Evolutionary conservation across 2,329 filamentous ascomycete species (phyloP).

Genomic region (Penicillium brasilianum): DNA sequence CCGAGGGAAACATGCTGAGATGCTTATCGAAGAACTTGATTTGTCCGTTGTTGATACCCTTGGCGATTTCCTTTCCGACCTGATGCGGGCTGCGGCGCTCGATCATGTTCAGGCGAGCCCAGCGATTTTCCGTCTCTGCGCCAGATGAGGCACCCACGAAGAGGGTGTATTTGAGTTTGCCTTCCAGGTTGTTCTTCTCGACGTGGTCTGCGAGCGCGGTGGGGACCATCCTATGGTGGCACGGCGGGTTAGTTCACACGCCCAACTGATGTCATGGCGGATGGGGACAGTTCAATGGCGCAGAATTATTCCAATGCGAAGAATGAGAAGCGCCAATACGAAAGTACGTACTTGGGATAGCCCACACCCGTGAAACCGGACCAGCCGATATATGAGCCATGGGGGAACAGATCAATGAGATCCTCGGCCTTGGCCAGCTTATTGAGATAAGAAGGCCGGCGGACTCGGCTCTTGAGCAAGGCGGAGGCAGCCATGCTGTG

Average conservation of each 20-base stretch:
- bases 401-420: conserved; percentile 78
- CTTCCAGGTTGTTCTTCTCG: conserved; percentile 82
- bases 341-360: conserved; percentile 73
- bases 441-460: conserved; percentile 75
- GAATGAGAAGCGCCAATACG: neutral
- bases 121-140: conserved; percentile 88
- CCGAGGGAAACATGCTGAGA: conserved; percentile 87
- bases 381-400: conserved; percentile 88
- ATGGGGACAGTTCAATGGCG: neutral
- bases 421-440: conserved; percentile 82
- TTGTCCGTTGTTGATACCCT: conserved; percentile 84
- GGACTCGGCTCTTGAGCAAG: conserved; percentile 74
- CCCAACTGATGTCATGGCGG: neutral
- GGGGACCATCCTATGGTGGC: conserved; percentile 70
- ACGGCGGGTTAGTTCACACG: neutral
- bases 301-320: neutral
- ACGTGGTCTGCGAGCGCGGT: conserved; percentile 85
- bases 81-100: conserved; percentile 83
- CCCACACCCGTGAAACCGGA: conserved; percentile 89
- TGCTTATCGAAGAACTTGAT: conserved; percentile 96
- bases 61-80: conserved; percentile 86
- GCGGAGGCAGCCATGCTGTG: conserved; percentile 65
- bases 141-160: conserved; percentile 91
- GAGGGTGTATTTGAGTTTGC: conserved; percentile 81
- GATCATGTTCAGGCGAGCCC: conserved; percentile 90